Conservation (phyloP, 2,329 filamentous ascomycete genomes). For the Truncatella angustata region DNA sequence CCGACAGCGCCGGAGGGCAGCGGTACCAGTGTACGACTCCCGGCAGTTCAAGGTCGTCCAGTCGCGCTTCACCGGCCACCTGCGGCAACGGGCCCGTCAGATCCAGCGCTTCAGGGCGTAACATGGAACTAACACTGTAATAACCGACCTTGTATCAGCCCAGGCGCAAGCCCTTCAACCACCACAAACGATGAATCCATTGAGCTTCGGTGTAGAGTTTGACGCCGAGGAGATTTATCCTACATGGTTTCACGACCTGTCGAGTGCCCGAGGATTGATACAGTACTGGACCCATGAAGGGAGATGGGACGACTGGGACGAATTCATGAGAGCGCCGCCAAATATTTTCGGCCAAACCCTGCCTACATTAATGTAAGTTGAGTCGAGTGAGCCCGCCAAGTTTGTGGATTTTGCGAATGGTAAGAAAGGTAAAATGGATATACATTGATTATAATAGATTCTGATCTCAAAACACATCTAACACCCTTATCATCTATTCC, state of each 20-base stretch:
- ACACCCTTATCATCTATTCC: too few relatives aligned
- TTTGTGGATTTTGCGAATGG: too few relatives aligned
- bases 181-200: neutral
- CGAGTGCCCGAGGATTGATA: neutral
- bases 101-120: neutral
- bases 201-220: neutral
- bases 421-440: too few relatives aligned
- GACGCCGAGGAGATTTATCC: neutral
- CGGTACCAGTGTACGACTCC: neutral
- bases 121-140: neutral
- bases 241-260: neutral
- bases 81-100: neutral
- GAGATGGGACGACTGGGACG: neutral
- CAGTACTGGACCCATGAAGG: neutral
- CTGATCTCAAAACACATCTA: too few relatives aligned
- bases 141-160: neutral
- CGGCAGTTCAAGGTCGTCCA: neutral
- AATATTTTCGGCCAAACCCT: neutral
- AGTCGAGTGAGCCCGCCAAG: too few relatives aligned
- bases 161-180: neutral
- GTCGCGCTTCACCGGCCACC: neutral
- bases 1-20: neutral
- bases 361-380: too few relatives aligned
- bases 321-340: neutral
- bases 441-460: too few relatives aligned